Conservation (phyloP, 176 grass and related monocot genomes). For the Pontederia crassipes region DNA sequence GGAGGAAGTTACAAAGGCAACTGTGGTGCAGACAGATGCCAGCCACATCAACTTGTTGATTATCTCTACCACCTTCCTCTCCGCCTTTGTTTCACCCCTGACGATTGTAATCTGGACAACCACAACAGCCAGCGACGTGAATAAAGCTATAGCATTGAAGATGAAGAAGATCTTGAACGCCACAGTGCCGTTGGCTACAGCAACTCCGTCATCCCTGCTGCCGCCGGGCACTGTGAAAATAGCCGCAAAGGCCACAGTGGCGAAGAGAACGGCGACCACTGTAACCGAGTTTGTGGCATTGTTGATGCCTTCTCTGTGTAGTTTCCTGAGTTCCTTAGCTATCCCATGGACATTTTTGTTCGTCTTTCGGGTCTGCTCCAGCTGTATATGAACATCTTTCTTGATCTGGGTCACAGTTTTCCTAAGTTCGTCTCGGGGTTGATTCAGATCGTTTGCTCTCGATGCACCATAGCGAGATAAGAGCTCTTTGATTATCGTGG, state of each 20-base stretch:
- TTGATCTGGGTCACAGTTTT: slow-evolving; percentile 15
- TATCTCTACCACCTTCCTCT: slow-evolving; percentile 11
- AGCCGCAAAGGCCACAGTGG: slow-evolving; percentile 10
- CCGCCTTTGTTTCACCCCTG: slow-evolving; percentile 3
- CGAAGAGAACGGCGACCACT: slow-evolving; percentile 13
- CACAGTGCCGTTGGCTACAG: neutral
- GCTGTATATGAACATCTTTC: slow-evolving; percentile 9
- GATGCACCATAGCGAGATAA: slow-evolving; percentile 9
- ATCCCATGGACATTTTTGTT: slow-evolving; percentile 16
- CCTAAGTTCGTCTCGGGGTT: slow-evolving; percentile 15
- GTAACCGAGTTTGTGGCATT: slow-evolving; percentile 21
- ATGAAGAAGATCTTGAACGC: slow-evolving; percentile 12
- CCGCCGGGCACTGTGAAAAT: slow-evolving; percentile 13
- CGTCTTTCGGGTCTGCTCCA: slow-evolving; percentile 15
- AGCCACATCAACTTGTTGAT: slow-evolving; percentile 21
- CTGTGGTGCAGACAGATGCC: slow-evolving; percentile 16
- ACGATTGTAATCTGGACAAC: slow-evolving; percentile 17
- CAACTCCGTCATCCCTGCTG: neutral
- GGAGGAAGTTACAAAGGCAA: slow-evolving; percentile 6
- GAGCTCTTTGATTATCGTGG: slow-evolving; percentile 1
- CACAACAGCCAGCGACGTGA: slow-evolving; percentile 19
- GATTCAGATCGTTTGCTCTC: slow-evolving; percentile 8
- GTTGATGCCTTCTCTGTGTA: slow-evolving; percentile 13
- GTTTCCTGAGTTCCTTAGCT: slow-evolving; percentile 15
- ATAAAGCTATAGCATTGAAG: slow-evolving; percentile 6